Percentiles rank a stretch among this genome's conserved stretches.
Conservation (phyloP, 768 basidiomycete species). For the Naganishia randhawae region DNA sequence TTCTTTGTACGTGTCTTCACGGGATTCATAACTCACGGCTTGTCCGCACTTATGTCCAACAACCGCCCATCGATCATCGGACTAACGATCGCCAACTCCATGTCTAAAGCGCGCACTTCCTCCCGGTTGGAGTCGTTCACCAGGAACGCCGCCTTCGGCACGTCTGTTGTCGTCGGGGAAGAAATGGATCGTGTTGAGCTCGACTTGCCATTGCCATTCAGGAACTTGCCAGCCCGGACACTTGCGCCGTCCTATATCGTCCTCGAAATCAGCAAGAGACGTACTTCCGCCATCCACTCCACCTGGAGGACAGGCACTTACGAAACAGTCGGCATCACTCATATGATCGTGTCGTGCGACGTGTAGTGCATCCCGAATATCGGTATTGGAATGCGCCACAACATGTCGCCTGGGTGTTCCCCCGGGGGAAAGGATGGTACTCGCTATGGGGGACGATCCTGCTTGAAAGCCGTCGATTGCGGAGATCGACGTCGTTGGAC, state of each 20-base stretch:
- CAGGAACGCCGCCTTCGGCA: slow-evolving; percentile 28
- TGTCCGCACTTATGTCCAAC: slow-evolving; percentile 53
- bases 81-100: slow-evolving; percentile 60
- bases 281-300: neutral
- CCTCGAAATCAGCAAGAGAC: neutral
- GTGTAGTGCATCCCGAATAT: slow-evolving; percentile 56
- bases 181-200: neutral
- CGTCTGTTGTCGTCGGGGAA: neutral
- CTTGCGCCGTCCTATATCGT: slow-evolving; percentile 41
- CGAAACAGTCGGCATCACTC: slow-evolving; percentile 70
- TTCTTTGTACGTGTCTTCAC: neutral
- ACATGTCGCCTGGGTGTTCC: slow-evolving; percentile 58
- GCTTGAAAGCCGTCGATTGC: neutral
- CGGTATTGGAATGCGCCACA: slow-evolving; percentile 51
- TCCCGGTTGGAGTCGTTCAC: slow-evolving; percentile 34
- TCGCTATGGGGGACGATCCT: neutral
- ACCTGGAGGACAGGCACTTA: too few species aligned
- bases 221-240: slow-evolving; percentile 50
- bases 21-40: neutral
- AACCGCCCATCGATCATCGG: slow-evolving; percentile 68
- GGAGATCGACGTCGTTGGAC: neutral
- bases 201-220: neutral
- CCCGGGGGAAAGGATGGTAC: neutral
- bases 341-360: slow-evolving; percentile 69
- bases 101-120: slow-evolving; percentile 46